Evolutionary conservation across 2,329 filamentous ascomycete genomes (phyloP).

Genomic region (Colletotrichum noveboracense): DNA sequence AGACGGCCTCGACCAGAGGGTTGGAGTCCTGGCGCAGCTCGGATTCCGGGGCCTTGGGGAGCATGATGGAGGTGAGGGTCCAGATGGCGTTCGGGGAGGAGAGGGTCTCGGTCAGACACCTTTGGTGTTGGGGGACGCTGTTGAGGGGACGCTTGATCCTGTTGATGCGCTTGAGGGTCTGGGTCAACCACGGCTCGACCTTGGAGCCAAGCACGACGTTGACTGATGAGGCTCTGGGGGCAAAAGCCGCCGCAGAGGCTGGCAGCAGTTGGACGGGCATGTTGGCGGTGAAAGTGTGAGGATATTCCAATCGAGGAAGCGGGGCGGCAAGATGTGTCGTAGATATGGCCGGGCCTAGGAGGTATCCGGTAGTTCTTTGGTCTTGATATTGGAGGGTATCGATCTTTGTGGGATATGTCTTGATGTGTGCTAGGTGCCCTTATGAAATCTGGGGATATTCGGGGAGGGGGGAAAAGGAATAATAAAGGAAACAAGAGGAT

Average conservation of each 20-base stretch:
- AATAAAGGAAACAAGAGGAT: conserved; percentile 45
- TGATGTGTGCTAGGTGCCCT: neutral
- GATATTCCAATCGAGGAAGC: conserved; percentile 17
- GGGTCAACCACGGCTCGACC: conserved; percentile 95
- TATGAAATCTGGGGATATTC: conserved; percentile 6
- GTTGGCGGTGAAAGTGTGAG: conserved; percentile 35
- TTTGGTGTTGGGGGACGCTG: conserved; percentile 92
- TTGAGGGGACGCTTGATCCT: conserved; percentile 96
- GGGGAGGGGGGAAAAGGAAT: conserved; percentile 38
- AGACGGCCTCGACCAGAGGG: conserved; percentile 83
- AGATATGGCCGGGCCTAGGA: neutral
- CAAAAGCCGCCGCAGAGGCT: conserved; percentile 95
- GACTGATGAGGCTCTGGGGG: conserved; percentile 85
- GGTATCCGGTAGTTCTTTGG: neutral
- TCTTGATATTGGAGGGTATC: neutral
- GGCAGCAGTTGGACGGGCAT: conserved; percentile 96
- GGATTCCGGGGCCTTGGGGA: conserved; percentile 85
- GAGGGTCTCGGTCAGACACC: conserved; percentile 93
- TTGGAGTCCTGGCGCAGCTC: conserved; percentile 84
- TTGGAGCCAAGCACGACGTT: conserved; percentile 93
- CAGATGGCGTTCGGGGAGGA: conserved; percentile 91
- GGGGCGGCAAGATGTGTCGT: conserved; percentile 15
- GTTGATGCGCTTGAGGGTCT: conserved; percentile 96
- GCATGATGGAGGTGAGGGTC: conserved; percentile 91
- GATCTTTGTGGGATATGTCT: neutral